A percentile compares a stretch with the other conserved stretches of the same genome.
phyloP scores from a whole-genome alignment of 768 basidiomycete genomes.

The Rhodotorula paludigena region DNA sequence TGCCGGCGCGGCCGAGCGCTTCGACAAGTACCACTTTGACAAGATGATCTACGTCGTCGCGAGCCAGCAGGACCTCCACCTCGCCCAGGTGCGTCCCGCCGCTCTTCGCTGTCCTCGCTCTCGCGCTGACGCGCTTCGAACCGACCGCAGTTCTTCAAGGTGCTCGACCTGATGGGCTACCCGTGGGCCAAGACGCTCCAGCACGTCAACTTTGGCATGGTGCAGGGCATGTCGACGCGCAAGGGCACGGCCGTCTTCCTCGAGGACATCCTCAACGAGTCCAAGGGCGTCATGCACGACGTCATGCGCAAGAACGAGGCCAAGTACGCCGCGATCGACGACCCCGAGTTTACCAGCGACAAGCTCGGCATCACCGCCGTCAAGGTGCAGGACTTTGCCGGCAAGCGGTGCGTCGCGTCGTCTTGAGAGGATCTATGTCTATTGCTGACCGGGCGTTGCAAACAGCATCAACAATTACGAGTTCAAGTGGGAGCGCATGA shows the following conservation, averaged over 20 bases:
- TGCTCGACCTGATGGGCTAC: slow-evolving; percentile 81
- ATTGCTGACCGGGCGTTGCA: too few relatives aligned
- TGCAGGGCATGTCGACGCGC: slow-evolving; percentile 80
- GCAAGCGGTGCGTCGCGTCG: slow-evolving; percentile 16
- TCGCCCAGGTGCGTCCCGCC: slow-evolving; percentile 43
- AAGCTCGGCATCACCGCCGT: slow-evolving; percentile 92
- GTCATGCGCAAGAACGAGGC: slow-evolving; percentile 93
- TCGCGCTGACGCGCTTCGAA: neutral
- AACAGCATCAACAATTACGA: slow-evolving; percentile 87
- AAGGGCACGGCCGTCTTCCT: slow-evolving; percentile 79
- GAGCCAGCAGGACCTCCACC: slow-evolving; percentile 48
- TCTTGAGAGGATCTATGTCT: neutral
- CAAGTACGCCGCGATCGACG: slow-evolving; percentile 80
- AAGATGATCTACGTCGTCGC: slow-evolving; percentile 66
- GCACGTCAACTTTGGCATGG: slow-evolving; percentile 87
- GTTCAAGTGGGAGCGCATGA: slow-evolving; percentile 91
- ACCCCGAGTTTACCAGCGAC: slow-evolving; percentile 70
- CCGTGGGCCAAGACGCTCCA: slow-evolving; percentile 75
- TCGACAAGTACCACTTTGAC: slow-evolving; percentile 83
- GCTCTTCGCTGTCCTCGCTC: neutral
- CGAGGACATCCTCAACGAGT: slow-evolving; percentile 75
- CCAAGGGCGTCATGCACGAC: slow-evolving; percentile 83
- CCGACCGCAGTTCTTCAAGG: slow-evolving; percentile 75
- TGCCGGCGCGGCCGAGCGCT: slow-evolving; percentile 84
- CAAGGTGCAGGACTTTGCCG: slow-evolving; percentile 66